Conservation (phyloP, 2,329 filamentous ascomycete species). For the Blastomyces gilchristii region DNA sequence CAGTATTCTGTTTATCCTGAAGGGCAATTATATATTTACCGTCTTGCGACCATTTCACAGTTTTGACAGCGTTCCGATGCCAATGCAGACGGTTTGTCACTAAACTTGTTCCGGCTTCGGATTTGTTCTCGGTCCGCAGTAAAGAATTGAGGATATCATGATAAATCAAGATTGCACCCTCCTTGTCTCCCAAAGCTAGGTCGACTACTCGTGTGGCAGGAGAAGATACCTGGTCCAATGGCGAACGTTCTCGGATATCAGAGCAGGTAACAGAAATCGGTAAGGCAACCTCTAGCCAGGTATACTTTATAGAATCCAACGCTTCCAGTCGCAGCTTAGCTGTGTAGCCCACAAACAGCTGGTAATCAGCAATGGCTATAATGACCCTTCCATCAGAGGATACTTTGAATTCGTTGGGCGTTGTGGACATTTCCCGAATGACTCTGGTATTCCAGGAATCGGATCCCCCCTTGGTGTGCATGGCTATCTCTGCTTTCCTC, state of each 20-base stretch:
- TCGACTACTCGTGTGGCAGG: constrained; percentile 45
- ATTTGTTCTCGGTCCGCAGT: constrained; percentile 34
- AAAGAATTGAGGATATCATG: constrained; percentile 58
- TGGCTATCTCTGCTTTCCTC: constrained; percentile 25
- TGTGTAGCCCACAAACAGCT: constrained; percentile 51
- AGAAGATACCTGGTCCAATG: constrained; percentile 5
- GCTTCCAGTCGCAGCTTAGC: constrained; percentile 25
- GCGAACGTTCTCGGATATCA: constrained; percentile 45
- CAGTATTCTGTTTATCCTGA: neutral
- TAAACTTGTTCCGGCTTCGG: constrained; percentile 34
- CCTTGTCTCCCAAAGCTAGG: constrained; percentile 63
- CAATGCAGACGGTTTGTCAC: constrained; percentile 67
- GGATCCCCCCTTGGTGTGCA: constrained; percentile 12
- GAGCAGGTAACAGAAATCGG: constrained; percentile 57
- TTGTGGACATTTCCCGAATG: constrained; percentile 24
- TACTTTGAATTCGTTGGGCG: constrained; percentile 24
- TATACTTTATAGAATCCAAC: constrained; percentile 35
- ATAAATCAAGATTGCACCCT: constrained; percentile 73
- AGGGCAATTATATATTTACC: constrained; percentile 44
- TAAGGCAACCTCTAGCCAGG: constrained; percentile 45
- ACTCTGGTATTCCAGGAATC: constrained; percentile 17
- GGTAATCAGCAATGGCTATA: constrained; percentile 31
- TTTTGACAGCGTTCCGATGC: constrained; percentile 75
- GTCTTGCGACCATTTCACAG: constrained; percentile 85
- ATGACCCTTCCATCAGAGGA: constrained; percentile 26